Conservation (phyloP, 2,329 filamentous ascomycete genomes). For the Sporothrix brunneoviolacea region DNA sequence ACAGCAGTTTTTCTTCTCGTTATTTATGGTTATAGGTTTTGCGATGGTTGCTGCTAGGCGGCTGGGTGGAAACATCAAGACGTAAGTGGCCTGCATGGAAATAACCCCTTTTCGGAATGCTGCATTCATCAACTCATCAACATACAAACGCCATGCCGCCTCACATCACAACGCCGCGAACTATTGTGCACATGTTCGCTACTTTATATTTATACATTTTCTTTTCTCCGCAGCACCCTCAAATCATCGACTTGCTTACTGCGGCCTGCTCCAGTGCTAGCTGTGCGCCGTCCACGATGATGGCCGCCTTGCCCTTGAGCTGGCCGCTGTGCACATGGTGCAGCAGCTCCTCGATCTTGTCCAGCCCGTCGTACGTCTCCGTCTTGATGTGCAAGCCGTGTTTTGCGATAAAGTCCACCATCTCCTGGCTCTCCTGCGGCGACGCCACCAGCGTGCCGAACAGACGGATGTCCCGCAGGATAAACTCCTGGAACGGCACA, state of each 20-base stretch:
- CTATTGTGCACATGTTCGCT: neutral
- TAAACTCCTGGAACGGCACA: slow-evolving; percentile 38
- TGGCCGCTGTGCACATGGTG: slow-evolving; percentile 44
- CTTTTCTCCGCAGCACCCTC: too few species aligned
- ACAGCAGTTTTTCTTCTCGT: too few species aligned
- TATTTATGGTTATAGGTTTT: too few species aligned
- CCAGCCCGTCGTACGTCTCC: slow-evolving; percentile 46
- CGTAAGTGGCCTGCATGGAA: too few species aligned
- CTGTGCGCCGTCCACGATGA: slow-evolving; percentile 42
- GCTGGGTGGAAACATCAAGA: too few species aligned
- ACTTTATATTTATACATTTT: neutral
- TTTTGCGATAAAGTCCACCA: slow-evolving; percentile 41
- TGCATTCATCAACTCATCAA: too few species aligned
- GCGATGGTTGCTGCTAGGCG: too few species aligned
- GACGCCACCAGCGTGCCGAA: slow-evolving; percentile 40
- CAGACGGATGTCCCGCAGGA: slow-evolving; percentile 47
- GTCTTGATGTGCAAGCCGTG: slow-evolving; percentile 42
- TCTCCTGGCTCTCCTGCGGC: slow-evolving; percentile 35
- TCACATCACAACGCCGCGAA: neutral
- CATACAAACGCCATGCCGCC: neutral
- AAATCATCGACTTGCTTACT: neutral
- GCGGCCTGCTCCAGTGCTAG: slow-evolving; percentile 18
- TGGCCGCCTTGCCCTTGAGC: slow-evolving; percentile 48
- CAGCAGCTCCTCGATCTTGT: slow-evolving; percentile 44
- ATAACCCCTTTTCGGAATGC: too few species aligned